Conservation (phyloP, 495 filamentous ascomycete species). For the Penicillium arizonense region DNA sequence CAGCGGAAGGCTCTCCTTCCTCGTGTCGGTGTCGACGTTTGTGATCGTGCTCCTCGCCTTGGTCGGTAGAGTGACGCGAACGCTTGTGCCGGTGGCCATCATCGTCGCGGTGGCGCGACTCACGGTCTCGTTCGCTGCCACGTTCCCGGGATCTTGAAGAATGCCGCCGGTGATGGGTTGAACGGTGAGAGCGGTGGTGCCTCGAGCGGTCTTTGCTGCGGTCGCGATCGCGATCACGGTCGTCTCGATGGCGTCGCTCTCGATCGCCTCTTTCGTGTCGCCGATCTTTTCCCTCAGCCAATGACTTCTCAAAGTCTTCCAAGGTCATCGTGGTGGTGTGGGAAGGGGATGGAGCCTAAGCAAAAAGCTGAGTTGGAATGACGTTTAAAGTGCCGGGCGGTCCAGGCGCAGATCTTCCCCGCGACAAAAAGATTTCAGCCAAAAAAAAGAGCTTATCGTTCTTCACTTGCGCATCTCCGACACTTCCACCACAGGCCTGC, state of each 20-base stretch:
- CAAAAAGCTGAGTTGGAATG: slow-evolving; percentile 27
- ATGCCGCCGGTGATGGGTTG: slow-evolving; percentile 42
- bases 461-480: slow-evolving; percentile 7
- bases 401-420: slow-evolving; percentile 34
- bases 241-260: slow-evolving; percentile 37
- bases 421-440: slow-evolving; percentile 31
- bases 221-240: slow-evolving; percentile 40
- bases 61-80: slow-evolving; percentile 46
- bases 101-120: slow-evolving; percentile 38
- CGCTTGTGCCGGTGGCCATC: slow-evolving; percentile 55
- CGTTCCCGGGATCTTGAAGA: slow-evolving; percentile 45
- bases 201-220: slow-evolving; percentile 38
- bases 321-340: slow-evolving; percentile 41
- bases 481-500: not conserved
- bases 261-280: slow-evolving; percentile 34
- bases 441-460: slow-evolving; percentile 20
- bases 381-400: slow-evolving; percentile 38
- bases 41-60: slow-evolving; percentile 39
- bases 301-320: slow-evolving; percentile 54
- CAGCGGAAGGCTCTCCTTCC: slow-evolving; percentile 20
- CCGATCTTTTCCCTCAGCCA: slow-evolving; percentile 41
- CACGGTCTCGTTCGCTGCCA: slow-evolving; percentile 27
- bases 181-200: slow-evolving; percentile 39
- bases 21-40: slow-evolving; percentile 37
- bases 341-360: slow-evolving; percentile 6